Evolutionary conservation across 805 yeast species (phyloP), one percentile per base, ranked within the genome.

Genomic region (Osmozyma mogii): DNA sequence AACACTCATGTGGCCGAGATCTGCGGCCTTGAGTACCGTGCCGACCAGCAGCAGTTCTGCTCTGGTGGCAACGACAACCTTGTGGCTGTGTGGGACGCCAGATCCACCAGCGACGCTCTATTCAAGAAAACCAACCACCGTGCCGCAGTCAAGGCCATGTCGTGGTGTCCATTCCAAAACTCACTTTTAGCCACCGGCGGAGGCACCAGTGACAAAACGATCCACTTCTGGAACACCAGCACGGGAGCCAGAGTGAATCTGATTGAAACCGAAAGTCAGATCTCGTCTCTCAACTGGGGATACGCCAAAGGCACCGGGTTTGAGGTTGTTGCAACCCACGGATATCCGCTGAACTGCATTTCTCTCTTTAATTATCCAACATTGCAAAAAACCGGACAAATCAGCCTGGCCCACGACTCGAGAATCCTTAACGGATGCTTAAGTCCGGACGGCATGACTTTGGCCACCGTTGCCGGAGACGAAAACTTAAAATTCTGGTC

Each of bases 401-500:
- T 92, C 30, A 57, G 61, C 16, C 75, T 77, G 22, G 96, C 96
- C 1, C 98, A 92, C 50, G 96, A 85, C 40, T 75, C 92, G 10
- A 69, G 97, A 42, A 85, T 92, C 15, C 67, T 92, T 30, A 74
- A 74, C 37, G 81, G 95, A 16, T 77, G 85, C 27, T 52, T 92
- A 30, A 82, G 95, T 15, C 96, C 96, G 3, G 96, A 92, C 56
- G 84, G 82, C 10, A 73, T 84, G 30, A 84, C 94, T 0, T 59
- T 92, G 32, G 97, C 95, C 1, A 92, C 98, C 0, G 87, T 88
- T 26, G 94, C 96, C 2, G 94, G 95, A 9, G 97, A 92, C 56
- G 98, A 92, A 53, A 89, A 87, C 57, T 68, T 92, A 49, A 89
- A 92, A 58, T 92, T 92, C 58, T 92, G 94, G 88, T 80, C 84